These are phyloP conservation scores for Lathyrus tuberosus DNA, from an alignment of 306 rosid species.

Conservation along the genomic window DNA sequence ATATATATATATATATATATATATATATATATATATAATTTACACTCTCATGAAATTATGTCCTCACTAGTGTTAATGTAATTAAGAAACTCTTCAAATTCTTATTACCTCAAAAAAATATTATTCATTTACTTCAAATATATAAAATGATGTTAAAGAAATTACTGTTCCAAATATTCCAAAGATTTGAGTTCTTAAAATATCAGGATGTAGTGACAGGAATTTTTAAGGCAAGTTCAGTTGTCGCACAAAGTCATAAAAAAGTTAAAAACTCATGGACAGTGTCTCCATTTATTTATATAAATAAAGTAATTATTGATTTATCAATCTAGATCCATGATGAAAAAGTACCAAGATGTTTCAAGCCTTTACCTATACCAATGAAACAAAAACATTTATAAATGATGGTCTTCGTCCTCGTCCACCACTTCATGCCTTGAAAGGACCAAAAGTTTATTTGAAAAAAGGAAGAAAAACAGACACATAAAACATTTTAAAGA, in stretches of 20 bases:
- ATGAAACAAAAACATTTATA: conserved; percentile 38
- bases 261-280: neutral
- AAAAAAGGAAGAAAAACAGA: conserved; percentile 32
- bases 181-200: neutral
- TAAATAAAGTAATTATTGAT: neutral
- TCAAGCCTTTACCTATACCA: conserved; percentile 38
- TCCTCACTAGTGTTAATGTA: no score
- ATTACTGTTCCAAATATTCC: neutral
- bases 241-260: neutral
- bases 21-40: no score
- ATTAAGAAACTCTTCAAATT: no score
- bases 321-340: conserved; percentile 9
- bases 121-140: no score
- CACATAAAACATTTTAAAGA: conserved; percentile 34
- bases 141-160: neutral
- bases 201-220: neutral
- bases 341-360: conserved; percentile 37
- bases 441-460: conserved; percentile 49
- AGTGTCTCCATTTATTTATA: neutral
- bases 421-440: conserved; percentile 53
- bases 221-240: neutral
- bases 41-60: no score
- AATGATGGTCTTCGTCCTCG: conserved; percentile 43
- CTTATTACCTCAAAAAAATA: no score
- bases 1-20: no score